A percentile compares a stretch with the other conserved stretches of the same genome.
phyloP scores from a whole-genome alignment of 1,139 yeast genomes.

The Geotrichum reessii region DNA sequence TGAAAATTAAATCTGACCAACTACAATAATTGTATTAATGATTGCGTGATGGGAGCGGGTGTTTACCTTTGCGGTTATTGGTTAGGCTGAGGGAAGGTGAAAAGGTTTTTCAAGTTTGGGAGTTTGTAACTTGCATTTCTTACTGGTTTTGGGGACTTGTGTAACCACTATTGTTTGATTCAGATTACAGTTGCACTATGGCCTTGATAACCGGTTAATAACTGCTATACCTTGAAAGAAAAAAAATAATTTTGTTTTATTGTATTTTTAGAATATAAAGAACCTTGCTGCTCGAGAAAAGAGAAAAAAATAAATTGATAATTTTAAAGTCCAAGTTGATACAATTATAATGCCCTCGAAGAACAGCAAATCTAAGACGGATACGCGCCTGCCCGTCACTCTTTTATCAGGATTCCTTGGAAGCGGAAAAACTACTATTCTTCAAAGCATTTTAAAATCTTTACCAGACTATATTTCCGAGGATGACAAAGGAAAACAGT shows the following conservation, averaged over 20 bases:
- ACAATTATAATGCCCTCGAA: not conserved
- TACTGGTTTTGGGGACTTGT: not conserved
- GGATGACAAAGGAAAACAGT: not conserved
- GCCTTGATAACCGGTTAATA: not conserved
- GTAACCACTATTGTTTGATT: not conserved
- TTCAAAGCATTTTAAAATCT: slow-evolving; percentile 38
- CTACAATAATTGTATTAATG: not conserved
- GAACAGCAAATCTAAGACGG: not conserved
- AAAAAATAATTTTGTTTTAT: not conserved
- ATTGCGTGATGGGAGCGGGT: not conserved
- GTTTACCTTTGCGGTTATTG: not conserved
- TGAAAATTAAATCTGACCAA: no score
- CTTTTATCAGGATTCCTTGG: slow-evolving; percentile 45
- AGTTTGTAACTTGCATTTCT: no score
- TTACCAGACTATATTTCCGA: slow-evolving; percentile 26
- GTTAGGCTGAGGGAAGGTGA: not conserved
- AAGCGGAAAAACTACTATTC: slow-evolving; percentile 44
- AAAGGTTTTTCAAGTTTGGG: not conserved
- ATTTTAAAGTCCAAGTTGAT: no score
- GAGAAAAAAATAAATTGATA: not conserved
- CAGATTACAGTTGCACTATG: not conserved
- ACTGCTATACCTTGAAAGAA: no score
- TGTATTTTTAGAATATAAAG: not conserved
- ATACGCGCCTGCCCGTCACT: slow-evolving; percentile 37
- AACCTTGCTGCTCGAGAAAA: not conserved